These are phyloP conservation scores for Dictyostelium firmibasis DNA, from an alignment of 78 protist species.

Conservation along the genomic window DNA sequence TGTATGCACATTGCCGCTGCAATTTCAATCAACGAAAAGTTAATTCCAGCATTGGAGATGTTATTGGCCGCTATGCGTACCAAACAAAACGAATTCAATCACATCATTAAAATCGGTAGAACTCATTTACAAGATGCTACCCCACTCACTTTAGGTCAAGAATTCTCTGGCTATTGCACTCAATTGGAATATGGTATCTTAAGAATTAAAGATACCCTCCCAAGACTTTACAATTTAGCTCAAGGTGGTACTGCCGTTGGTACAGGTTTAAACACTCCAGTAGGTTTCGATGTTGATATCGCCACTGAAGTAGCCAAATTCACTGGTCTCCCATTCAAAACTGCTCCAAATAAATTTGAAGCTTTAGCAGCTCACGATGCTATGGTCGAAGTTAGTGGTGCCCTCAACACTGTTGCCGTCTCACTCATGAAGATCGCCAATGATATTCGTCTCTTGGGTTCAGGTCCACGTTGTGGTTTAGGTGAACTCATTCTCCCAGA, in stretches of 20 bases:
- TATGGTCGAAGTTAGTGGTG: conserved; percentile 88
- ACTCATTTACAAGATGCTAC: conserved; percentile 97
- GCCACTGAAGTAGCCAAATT: conserved; percentile 79
- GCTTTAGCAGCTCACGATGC: conserved; percentile 96
- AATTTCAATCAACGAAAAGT: background rate
- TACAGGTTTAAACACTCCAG: conserved; percentile 94
- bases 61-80: conserved; percentile 65
- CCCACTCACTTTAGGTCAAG: conserved; percentile 96
- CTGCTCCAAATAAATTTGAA: conserved; percentile 95
- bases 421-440: conserved; percentile 95
- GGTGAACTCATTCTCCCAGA: conserved; percentile 93
- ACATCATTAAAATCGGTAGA: conserved; percentile 96
- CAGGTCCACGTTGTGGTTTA: conserved; percentile 97
- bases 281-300: conserved; percentile 86
- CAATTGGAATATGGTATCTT: conserved; percentile 86
- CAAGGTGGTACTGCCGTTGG: conserved; percentile 99
- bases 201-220: conserved; percentile 81
- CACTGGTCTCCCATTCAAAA: conserved; percentile 91
- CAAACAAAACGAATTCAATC: conserved; percentile 83
- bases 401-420: conserved; percentile 90
- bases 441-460: conserved; percentile 94
- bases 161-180: conserved; percentile 91
- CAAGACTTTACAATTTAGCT: conserved; percentile 88
- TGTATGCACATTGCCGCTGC: conserved; percentile 97
- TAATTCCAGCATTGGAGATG: conserved; percentile 83